These are phyloP conservation scores for Eucalyptus globulus DNA, from an alignment of 345 rosid genomes.

Conservation along the genomic window DNA sequence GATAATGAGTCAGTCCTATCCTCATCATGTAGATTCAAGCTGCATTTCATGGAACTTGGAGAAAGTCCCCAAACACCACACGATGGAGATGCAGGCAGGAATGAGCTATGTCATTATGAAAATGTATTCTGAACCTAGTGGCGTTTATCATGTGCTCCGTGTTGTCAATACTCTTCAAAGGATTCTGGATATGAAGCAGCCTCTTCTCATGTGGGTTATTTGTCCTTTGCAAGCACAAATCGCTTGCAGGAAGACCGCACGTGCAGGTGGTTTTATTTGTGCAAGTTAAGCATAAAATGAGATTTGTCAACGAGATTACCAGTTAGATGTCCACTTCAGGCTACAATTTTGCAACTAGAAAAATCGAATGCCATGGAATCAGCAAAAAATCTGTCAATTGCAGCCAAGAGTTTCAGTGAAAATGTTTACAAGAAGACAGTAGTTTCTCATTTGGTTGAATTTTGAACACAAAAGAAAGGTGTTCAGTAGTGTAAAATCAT, in stretches of 20 bases:
- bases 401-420: not conserved
- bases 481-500: not conserved
- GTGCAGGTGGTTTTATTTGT: not conserved
- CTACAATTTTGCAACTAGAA: too few relatives aligned
- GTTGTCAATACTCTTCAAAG: too few relatives aligned
- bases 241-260: not conserved
- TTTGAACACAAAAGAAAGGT: too few relatives aligned
- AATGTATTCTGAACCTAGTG: not conserved
- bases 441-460: not conserved
- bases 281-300: not conserved
- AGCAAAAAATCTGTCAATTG: not conserved
- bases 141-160: not conserved
- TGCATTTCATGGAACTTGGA: not conserved
- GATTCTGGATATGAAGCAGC: not conserved
- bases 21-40: too few relatives aligned
- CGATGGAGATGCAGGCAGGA: rapidly evolving
- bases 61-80: not conserved
- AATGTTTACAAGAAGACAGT: not conserved
- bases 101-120: not conserved
- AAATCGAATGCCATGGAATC: not conserved
- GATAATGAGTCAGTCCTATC: too few relatives aligned
- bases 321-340: too few relatives aligned
- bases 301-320: too few relatives aligned
- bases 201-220: not conserved
- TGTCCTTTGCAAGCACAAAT: not conserved